Base-by-base conservation (phyloP, 352 stramenopile genomes). In the Phytophthora megakarya region DNA sequence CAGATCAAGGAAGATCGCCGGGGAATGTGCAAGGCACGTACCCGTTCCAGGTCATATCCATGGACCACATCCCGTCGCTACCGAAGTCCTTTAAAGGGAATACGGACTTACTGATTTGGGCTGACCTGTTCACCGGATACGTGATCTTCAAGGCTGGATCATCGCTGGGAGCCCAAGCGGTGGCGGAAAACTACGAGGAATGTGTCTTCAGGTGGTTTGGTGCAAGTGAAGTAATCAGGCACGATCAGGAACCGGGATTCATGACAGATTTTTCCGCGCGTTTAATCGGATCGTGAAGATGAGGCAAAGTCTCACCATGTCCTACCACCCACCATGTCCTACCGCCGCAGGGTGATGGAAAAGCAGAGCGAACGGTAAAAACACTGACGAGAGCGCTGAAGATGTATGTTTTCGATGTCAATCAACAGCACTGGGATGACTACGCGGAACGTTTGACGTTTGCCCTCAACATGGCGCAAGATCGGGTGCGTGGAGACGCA, bases 41-140 rank as follows among this genome's bases (percentile, higher is more conserved):
- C n/a, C n/a, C n/a, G n/a, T n/a, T n/a, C n/a, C n/a, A n/a, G n/a
- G n/a, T n/a, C n/a, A n/a, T n/a, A n/a, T n/a, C n/a, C n/a, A n/a
- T n/a, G n/a, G n/a, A n/a, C n/a, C n/a, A n/a, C n/a, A n/a, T n/a
- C n/a, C n/a, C n/a, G n/a, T n/a, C n/a, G n/a, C n/a, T n/a, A n/a
- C n/a, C n/a, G n/a, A n/a, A n/a, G n/a, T n/a, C n/a, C n/a, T n/a
- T 4, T 60, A 35, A 54, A 40, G 46, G 61, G 1, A 65, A 66
- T 9, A 71, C 63, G 0, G 48, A 66, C 49, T 11, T 67, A 0
- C 26, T 66, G 1, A 46, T 65, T 16, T 65, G 23, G 37, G 38
- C 52, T 3, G 23, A 52, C 10, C 15, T 57, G 3, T 50, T 59
- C 26, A 54, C 32, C 12, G 53, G 42, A 0, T 62, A 25, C 22